phyloP scores from a whole-genome alignment of 2,329 filamentous ascomycete species.

The Lachnellula arida region DNA sequence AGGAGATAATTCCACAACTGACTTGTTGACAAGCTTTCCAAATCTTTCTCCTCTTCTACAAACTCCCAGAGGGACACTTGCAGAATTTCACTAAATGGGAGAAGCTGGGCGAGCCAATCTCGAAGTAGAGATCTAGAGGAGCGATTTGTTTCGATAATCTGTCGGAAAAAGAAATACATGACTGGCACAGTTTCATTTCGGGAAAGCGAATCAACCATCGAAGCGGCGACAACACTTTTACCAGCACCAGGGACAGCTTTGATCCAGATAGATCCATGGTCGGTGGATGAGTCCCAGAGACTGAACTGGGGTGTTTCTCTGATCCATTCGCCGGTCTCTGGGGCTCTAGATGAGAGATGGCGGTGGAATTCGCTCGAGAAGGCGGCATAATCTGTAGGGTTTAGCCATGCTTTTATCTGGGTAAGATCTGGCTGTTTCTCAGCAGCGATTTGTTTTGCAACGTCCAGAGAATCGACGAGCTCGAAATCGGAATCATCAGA shows the following conservation, averaged over 20 bases:
- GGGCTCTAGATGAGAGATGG: slow-evolving; percentile 15
- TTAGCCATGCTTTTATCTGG: slow-evolving; percentile 3
- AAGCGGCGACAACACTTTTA: slow-evolving; percentile 38
- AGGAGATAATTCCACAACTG: slow-evolving; percentile 32
- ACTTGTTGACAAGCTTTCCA: slow-evolving; percentile 14
- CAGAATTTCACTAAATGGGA: slow-evolving; percentile 29
- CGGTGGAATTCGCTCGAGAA: slow-evolving; percentile 18
- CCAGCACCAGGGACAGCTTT: slow-evolving; percentile 41
- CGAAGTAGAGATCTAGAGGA: slow-evolving; percentile 24
- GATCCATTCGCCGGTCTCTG: slow-evolving; percentile 21
- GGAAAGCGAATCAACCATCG: slow-evolving; percentile 22
- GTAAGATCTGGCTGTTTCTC: background rate
- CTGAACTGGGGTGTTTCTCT: slow-evolving; percentile 15
- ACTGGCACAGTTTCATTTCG: slow-evolving; percentile 19
- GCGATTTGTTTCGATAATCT: slow-evolving; percentile 34
- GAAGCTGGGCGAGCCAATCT: slow-evolving; percentile 33
- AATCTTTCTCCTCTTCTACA: background rate
- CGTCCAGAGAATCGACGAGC: background rate
- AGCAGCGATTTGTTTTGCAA: background rate
- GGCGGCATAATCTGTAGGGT: slow-evolving; percentile 19
- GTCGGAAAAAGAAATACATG: slow-evolving; percentile 36
- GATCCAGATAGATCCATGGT: slow-evolving; percentile 42
- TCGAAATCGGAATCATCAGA: background rate
- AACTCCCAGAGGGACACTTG: slow-evolving; percentile 18
- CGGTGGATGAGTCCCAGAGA: slow-evolving; percentile 15